phyloP scores from a whole-genome alignment of 2,329 filamentous ascomycete species.

The Mycosphaerella sp. region DNA sequence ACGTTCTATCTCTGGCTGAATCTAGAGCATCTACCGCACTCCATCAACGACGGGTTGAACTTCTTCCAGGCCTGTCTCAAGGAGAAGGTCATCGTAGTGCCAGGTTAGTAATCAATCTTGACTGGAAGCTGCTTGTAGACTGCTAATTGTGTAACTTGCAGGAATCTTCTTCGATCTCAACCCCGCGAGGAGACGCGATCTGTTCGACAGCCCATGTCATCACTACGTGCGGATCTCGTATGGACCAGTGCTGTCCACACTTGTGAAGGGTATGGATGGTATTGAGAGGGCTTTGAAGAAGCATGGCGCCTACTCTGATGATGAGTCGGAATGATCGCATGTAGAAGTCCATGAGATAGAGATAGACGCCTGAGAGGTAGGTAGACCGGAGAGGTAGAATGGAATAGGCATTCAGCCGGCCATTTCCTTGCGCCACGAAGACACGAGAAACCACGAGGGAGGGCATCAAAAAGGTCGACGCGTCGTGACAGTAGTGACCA shows the following conservation, averaged over 20 bases:
- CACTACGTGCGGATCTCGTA: conserved; percentile 81
- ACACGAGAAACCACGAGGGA: too few relatives aligned
- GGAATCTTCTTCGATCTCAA: conserved; percentile 96
- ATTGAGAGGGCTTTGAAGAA: conserved; percentile 76
- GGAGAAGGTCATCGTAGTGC: conserved; percentile 94
- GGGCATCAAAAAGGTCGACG: too few relatives aligned
- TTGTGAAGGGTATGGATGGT: conserved; percentile 73
- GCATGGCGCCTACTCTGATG: conserved; percentile 35
- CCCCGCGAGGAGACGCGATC: conserved; percentile 76
- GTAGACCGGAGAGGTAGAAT: too few relatives aligned
- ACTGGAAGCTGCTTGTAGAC: not conserved
- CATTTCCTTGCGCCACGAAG: too few relatives aligned
- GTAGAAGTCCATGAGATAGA: not conserved
- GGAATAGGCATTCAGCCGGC: too few relatives aligned
- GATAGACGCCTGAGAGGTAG: not conserved
- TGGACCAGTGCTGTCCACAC: conserved; percentile 70
- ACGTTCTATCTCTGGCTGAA: conserved; percentile 91
- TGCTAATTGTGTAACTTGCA: not conserved
- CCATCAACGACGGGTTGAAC: conserved; percentile 86
- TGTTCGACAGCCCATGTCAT: conserved; percentile 93
- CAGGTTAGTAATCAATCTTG: conserved; percentile 47
- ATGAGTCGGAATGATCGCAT: not conserved
- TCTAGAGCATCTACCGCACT: conserved; percentile 59
- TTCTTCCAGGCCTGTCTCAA: conserved; percentile 93
- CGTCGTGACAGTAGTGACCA: too few relatives aligned